phyloP scores from a whole-genome alignment of 169 alveolate species.

The Besnoitia besnoiti region DNA sequence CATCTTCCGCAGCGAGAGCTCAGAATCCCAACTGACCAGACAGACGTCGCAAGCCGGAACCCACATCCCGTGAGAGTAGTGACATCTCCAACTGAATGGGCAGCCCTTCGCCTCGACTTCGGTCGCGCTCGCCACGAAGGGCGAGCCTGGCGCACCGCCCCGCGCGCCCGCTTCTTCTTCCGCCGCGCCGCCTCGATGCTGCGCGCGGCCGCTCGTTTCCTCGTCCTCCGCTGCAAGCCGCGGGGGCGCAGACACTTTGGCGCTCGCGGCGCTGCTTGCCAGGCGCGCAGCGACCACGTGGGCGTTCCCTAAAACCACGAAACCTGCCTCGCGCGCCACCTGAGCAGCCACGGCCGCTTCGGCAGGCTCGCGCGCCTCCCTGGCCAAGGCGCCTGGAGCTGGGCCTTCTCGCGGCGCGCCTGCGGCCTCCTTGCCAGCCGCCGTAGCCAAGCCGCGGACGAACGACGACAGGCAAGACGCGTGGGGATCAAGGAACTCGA shows the following conservation, averaged over 20 bases:
- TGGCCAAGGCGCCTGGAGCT: neutral
- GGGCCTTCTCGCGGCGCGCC: neutral
- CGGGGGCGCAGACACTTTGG: neutral
- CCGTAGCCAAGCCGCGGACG: neutral
- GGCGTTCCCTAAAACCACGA: neutral
- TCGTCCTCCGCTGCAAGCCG: neutral
- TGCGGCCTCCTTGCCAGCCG: neutral
- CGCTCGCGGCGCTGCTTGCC: too few relatives aligned
- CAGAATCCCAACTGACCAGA: neutral
- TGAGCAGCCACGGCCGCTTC: neutral
- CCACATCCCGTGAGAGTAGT: neutral
- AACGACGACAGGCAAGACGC: neutral
- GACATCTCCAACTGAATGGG: neutral
- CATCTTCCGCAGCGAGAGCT: neutral
- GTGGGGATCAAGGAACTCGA: neutral
- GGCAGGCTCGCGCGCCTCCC: neutral
- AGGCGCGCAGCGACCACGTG: neutral
- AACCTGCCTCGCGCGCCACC: neutral
- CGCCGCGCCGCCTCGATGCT: neutral
- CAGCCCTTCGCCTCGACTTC: neutral
- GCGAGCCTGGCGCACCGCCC: neutral
- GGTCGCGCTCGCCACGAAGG: neutral
- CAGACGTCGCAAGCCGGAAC: slow-evolving; percentile 1
- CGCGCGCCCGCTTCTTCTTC: neutral
- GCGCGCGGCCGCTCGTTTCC: neutral